Evolutionary conservation across 179 eudicot species (phyloP).

Genomic region (Spergularia azorica): DNA sequence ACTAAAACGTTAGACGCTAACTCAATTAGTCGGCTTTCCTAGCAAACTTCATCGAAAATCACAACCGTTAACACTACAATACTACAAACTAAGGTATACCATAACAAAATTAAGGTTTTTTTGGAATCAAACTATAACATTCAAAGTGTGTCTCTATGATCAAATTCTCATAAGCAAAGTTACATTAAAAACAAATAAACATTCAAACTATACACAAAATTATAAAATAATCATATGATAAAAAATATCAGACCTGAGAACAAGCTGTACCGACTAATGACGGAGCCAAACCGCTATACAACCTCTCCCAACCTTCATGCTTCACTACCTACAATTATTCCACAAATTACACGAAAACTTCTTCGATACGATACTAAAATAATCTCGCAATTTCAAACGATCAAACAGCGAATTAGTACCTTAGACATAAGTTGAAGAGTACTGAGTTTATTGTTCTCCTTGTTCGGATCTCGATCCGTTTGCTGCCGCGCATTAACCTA

Average conservation of each 20-base stretch:
- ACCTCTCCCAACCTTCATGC: conserved; percentile 85
- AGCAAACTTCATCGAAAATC: neutral
- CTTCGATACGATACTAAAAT: neutral
- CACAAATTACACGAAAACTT: conserved; percentile 48
- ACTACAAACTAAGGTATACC: neutral
- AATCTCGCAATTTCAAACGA: too few relatives aligned
- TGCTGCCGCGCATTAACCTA: conserved; percentile 96
- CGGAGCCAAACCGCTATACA: conserved; percentile 82
- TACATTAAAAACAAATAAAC: neutral
- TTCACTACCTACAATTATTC: conserved; percentile 61
- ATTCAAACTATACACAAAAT: neutral
- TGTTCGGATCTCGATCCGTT: conserved; percentile 76
- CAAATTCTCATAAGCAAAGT: too few relatives aligned
- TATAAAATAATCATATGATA: neutral
- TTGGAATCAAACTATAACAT: conserved; percentile 20
- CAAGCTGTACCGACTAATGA: conserved; percentile 90
- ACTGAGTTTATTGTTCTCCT: conserved; percentile 54
- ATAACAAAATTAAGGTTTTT: neutral
- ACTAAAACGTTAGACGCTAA: neutral
- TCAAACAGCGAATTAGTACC: conserved; percentile 44
- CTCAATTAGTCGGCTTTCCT: neutral
- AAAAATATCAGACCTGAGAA: conserved; percentile 69
- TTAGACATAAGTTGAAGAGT: conserved; percentile 69
- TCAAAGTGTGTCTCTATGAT: conserved; percentile 20
- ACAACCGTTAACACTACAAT: neutral